Conservation (phyloP, 352 stramenopile genomes). For the Phytophthora chlamydospora region DNA sequence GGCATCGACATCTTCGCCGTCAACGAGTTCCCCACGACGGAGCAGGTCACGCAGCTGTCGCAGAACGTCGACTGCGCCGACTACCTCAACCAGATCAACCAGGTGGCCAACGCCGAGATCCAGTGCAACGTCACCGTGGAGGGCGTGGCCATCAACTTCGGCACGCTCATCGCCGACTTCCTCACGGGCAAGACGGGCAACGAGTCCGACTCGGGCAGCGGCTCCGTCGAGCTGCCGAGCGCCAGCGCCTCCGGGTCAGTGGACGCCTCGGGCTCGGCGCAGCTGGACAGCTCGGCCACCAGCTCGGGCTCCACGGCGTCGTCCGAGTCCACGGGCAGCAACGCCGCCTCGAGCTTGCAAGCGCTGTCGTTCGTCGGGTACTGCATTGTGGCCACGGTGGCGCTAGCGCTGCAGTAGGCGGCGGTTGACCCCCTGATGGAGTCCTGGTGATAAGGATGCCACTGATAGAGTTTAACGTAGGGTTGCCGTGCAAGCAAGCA, state of each 20-base stretch:
- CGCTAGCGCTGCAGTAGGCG: constrained; percentile 29
- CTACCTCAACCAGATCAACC: constrained; percentile 77
- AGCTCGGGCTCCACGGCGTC: constrained; percentile 18
- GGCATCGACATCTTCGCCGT: constrained; percentile 66
- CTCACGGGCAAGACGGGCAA: constrained; percentile 73
- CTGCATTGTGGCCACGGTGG: constrained; percentile 19
- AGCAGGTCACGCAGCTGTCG: constrained; percentile 61
- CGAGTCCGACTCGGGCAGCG: constrained; percentile 51
- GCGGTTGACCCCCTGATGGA: too few species aligned
- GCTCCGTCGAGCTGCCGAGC: constrained; percentile 36
- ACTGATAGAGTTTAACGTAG: too few species aligned
- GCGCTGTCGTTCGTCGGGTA: constrained; percentile 28
- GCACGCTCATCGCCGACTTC: constrained; percentile 56
- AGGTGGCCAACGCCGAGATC: constrained; percentile 65
- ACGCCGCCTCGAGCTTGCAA: not conserved
- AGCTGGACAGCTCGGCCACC: constrained; percentile 20
- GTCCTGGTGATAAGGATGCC: too few species aligned
- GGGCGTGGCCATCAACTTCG: constrained; percentile 53
- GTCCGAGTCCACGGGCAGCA: constrained; percentile 13
- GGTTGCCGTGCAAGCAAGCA: too few species aligned
- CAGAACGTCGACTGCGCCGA: constrained; percentile 64
- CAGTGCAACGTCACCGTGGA: constrained; percentile 62
- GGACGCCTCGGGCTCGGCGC: constrained; percentile 4
- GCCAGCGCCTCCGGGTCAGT: constrained; percentile 27
- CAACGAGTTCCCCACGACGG: constrained; percentile 50